These are phyloP conservation scores for Aureobasidium mangrovei DNA, from an alignment of 2,329 filamentous ascomycete species.

Conservation along the genomic window DNA sequence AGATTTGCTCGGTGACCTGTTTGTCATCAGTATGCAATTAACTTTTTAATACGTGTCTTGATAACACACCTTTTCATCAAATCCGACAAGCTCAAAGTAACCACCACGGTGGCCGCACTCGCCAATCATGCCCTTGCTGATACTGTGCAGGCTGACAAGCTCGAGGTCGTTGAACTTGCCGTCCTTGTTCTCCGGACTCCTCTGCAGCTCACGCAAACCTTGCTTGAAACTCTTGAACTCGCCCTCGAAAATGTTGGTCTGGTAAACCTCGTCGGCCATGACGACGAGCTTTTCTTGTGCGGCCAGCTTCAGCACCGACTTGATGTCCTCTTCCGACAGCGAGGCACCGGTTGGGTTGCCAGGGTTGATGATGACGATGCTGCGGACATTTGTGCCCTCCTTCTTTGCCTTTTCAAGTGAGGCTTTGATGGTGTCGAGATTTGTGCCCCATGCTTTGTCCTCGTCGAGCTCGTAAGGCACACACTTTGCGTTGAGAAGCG, in stretches of 20 bases:
- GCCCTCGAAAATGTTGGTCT: slow-evolving; percentile 95
- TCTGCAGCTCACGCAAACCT: slow-evolving; percentile 71
- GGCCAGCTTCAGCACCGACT: slow-evolving; percentile 77
- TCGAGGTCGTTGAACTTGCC: slow-evolving; percentile 78
- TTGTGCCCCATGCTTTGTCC: slow-evolving; percentile 75
- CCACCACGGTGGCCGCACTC: slow-evolving; percentile 97
- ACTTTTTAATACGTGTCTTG: no score
- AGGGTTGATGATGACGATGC: slow-evolving; percentile 95
- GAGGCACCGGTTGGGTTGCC: slow-evolving; percentile 94
- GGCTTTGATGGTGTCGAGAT: slow-evolving; percentile 65
- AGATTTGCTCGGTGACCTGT: slow-evolving; percentile 83
- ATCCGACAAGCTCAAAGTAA: slow-evolving; percentile 92
- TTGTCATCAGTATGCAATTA: no score
- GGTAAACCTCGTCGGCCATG: slow-evolving; percentile 96
- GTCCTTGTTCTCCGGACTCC: slow-evolving; percentile 49
- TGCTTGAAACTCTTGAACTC: slow-evolving; percentile 95
- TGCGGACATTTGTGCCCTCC: slow-evolving; percentile 77
- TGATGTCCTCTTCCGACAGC: slow-evolving; percentile 68
- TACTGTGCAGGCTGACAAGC: slow-evolving; percentile 82
- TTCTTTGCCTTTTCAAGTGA: slow-evolving; percentile 65
- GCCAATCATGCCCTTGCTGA: slow-evolving; percentile 97
- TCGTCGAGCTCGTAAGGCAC: slow-evolving; percentile 96
- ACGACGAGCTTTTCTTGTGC: slow-evolving; percentile 77
- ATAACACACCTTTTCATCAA: slow-evolving; percentile 46
- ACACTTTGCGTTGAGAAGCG: slow-evolving; percentile 72